Percentiles rank a stretch among this genome's conserved stretches.
These are phyloP conservation scores for Talaromyces stipitatus DNA, from an alignment of 495 filamentous ascomycete genomes.

Conservation along the genomic window DNA sequence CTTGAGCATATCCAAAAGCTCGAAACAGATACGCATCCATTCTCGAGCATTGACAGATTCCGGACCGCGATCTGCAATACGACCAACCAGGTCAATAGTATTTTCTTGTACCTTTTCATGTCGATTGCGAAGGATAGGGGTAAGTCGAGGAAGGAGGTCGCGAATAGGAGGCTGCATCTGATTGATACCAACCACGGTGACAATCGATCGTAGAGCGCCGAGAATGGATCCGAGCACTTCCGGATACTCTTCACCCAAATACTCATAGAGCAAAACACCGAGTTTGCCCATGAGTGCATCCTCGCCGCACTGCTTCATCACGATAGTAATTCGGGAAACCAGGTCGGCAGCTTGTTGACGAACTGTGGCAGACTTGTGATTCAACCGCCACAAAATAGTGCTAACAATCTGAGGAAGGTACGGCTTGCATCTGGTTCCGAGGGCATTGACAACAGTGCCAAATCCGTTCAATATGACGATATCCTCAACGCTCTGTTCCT, in stretches of 20 bases:
- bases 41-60: conserved; percentile 94
- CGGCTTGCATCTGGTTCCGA: conserved; percentile 89
- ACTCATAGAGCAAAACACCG: conserved; percentile 94
- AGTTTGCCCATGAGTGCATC: conserved; percentile 95
- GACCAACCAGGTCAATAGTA: conserved; percentile 97
- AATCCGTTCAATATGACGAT: conserved; percentile 97
- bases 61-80: conserved; percentile 94
- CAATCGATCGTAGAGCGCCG: conserved; percentile 89
- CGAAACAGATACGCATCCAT: conserved; percentile 99
- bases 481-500: conserved; percentile 97
- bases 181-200: conserved; percentile 96
- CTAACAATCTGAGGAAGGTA: conserved; percentile 94
- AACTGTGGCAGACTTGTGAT: conserved; percentile 94
- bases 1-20: conserved; percentile 98
- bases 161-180: conserved; percentile 99
- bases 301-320: conserved; percentile 98
- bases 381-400: conserved; percentile 94
- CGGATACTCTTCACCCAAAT: conserved; percentile 97
- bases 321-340: conserved; percentile 92
- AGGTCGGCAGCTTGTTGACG: conserved; percentile 96
- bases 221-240: conserved; percentile 97
- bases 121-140: conserved; percentile 93
- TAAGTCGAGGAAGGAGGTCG: conserved; percentile 90
- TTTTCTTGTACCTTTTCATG: conserved; percentile 99
- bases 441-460: conserved; percentile 92